A percentile compares a stretch with the other conserved stretches of the same genome.
These are phyloP conservation scores for Zancudomyces culisetae DNA, from an alignment of 371 early-diverging fungal genomes.

Conservation along the genomic window DNA sequence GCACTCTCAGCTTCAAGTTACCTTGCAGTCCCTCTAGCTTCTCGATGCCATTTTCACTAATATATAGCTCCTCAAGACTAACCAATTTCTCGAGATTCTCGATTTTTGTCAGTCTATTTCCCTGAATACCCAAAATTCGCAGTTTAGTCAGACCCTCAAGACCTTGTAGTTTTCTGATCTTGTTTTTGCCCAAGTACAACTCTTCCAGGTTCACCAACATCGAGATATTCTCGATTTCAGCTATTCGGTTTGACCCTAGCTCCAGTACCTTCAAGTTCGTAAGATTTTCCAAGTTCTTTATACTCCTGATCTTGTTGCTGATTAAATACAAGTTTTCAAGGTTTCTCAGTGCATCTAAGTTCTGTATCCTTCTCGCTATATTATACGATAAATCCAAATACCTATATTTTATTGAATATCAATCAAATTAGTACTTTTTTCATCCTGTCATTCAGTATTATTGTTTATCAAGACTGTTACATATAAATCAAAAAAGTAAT, in stretches of 20 bases:
- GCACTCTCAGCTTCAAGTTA: constrained; percentile 34
- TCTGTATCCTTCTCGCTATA: constrained; percentile 54
- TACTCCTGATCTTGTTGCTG: constrained; percentile 58
- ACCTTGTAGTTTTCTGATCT: constrained; percentile 42
- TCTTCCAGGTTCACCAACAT: constrained; percentile 54
- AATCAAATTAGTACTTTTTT: too few species aligned
- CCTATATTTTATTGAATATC: too few species aligned
- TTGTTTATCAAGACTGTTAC: too few species aligned
- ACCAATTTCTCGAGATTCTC: constrained; percentile 49
- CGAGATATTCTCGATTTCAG: constrained; percentile 70
- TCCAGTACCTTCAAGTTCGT: constrained; percentile 60
- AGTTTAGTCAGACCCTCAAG: constrained; percentile 32
- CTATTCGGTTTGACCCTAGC: constrained; percentile 83
- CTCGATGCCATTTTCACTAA: constrained; percentile 72
- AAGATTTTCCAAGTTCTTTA: constrained; percentile 49
- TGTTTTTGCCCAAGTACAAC: constrained; percentile 94
- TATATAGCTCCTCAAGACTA: constrained; percentile 68
- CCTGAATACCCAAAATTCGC: constrained; percentile 64
- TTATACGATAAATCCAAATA: constrained; percentile 82
- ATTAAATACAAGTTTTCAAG: constrained; percentile 58
- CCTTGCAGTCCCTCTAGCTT: constrained; percentile 57
- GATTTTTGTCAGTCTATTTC: constrained; percentile 57
- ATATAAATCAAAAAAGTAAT: too few species aligned
- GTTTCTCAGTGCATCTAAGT: constrained; percentile 31
- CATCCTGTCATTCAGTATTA: too few species aligned